Conservation (phyloP, 1,284 basidiomycete genomes). For the Mycena citricolor region DNA sequence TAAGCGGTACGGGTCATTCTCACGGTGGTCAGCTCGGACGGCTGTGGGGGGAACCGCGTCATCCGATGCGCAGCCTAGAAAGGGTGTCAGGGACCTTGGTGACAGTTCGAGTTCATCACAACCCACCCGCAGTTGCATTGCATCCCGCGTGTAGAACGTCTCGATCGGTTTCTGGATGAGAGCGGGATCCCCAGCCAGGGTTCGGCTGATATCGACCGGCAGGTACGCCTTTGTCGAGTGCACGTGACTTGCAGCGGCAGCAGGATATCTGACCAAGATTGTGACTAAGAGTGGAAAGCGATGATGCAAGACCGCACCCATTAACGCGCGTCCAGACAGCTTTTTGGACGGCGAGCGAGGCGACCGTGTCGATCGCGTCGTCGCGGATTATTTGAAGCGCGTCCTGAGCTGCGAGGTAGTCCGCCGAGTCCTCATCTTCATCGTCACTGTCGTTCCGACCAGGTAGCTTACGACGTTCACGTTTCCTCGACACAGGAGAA, state of each 20-base stretch:
- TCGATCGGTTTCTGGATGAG: conserved; percentile 86
- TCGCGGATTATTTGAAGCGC: conserved; percentile 69
- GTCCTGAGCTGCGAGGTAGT: conserved; percentile 58
- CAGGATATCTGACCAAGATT: conserved; percentile 65
- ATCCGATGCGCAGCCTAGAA: conserved; percentile 80
- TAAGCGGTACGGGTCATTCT: conserved; percentile 88
- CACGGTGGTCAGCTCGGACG: conserved; percentile 59
- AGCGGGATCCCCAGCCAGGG: conserved; percentile 62
- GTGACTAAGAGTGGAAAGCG: conserved; percentile 14
- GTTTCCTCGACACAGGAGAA: conserved; percentile 62
- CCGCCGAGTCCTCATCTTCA: conserved; percentile 53
- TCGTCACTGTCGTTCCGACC: conserved; percentile 48
- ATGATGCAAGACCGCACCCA: conserved; percentile 42
- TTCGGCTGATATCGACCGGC: conserved; percentile 75
- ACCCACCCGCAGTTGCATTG: conserved; percentile 80
- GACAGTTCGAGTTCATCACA: neutral
- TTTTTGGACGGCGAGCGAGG: conserved; percentile 58
- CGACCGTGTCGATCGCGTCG: conserved; percentile 50
- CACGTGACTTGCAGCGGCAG: conserved; percentile 64
- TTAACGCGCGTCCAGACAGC: conserved; percentile 68
- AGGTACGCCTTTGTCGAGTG: conserved; percentile 82
- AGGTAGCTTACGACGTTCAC: conserved; percentile 44
- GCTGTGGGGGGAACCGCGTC: conserved; percentile 80
- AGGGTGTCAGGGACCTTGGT: neutral
- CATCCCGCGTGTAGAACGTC: conserved; percentile 92